Evolutionary conservation across 257 asterid genomes (phyloP).

Genomic region (Fraxinus cuspidata): DNA sequence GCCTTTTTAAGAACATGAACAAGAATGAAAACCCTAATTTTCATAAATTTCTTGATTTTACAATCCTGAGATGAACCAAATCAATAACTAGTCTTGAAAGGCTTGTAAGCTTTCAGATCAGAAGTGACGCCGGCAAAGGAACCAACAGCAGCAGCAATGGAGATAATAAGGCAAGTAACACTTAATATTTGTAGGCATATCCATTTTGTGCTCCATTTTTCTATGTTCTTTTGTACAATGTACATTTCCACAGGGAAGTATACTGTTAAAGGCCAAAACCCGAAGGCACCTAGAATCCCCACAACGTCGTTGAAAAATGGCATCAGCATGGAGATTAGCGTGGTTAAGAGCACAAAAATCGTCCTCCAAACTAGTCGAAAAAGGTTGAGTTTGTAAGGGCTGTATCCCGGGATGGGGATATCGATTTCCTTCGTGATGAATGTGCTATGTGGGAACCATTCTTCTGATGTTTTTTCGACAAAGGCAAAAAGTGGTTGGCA

Average conservation of each 20-base stretch:
- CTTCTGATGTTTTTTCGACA: neutral
- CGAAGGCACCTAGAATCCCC: conserved; percentile 14
- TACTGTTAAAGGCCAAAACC: conserved; percentile 17
- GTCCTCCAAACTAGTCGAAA: conserved; percentile 20
- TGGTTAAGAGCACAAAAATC: conserved; percentile 1
- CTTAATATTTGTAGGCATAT: conserved; percentile 19
- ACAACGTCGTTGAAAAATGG: conserved; percentile 14
- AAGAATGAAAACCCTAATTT: neutral
- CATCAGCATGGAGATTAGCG: conserved; percentile 7
- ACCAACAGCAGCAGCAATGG: conserved; percentile 15
- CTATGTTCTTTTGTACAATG: conserved; percentile 8
- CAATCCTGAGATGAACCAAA: neutral
- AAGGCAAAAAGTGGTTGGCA: conserved; percentile 21
- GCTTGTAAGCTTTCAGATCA: conserved; percentile 16
- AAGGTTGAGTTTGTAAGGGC: conserved; percentile 6
- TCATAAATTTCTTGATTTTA: neutral
- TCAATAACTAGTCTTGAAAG: conserved; percentile 32
- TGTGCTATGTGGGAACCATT: conserved; percentile 12
- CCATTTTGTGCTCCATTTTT: conserved; percentile 18
- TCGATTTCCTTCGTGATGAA: neutral
- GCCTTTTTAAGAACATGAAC: conserved; percentile 7
- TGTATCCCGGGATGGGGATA: conserved; percentile 2
- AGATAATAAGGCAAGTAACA: conserved; percentile 10
- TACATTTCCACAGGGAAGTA: conserved; percentile 16
- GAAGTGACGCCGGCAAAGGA: conserved; percentile 9